A percentile compares a stretch with the other conserved stretches of the same genome.
Conservation (phyloP, 768 basidiomycete species). For the Nidula microcarpa region DNA sequence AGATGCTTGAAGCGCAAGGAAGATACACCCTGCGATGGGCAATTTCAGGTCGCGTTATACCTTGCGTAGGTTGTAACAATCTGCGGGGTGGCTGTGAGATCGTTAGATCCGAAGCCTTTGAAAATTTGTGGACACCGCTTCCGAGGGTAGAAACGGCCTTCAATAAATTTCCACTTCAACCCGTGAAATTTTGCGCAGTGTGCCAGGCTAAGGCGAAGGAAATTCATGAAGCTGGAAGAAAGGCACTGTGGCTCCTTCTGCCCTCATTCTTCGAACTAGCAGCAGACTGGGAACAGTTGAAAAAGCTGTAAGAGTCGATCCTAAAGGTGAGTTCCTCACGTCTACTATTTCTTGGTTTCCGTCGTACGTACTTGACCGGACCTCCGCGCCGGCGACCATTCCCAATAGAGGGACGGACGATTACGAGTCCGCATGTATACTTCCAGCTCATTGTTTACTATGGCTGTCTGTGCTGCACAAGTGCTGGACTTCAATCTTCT, state of each 20-base stretch:
- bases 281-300: no score
- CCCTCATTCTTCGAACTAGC: conserved; percentile 2
- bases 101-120: background rate
- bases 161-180: background rate
- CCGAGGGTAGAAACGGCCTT: background rate
- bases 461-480: no score
- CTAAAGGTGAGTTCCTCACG: no score
- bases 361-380: no score
- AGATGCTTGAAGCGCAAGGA: conserved; percentile 1
- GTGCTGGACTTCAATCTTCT: no score
- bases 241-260: conserved; percentile 4
- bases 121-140: background rate
- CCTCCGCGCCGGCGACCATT: no score
- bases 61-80: background rate
- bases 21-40: conserved; percentile 5
- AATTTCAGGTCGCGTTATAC: background rate
- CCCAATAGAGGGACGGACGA: no score
- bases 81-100: background rate
- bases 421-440: no score
- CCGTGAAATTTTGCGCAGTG: background rate
- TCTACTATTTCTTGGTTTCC: no score
- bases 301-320: no score
- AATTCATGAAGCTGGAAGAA: conserved; percentile 1
- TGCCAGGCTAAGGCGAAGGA: background rate
- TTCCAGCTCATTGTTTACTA: no score